These are phyloP conservation scores for Mucor irregularis DNA, from an alignment of 371 early-diverging fungal species.

Conservation along the genomic window DNA sequence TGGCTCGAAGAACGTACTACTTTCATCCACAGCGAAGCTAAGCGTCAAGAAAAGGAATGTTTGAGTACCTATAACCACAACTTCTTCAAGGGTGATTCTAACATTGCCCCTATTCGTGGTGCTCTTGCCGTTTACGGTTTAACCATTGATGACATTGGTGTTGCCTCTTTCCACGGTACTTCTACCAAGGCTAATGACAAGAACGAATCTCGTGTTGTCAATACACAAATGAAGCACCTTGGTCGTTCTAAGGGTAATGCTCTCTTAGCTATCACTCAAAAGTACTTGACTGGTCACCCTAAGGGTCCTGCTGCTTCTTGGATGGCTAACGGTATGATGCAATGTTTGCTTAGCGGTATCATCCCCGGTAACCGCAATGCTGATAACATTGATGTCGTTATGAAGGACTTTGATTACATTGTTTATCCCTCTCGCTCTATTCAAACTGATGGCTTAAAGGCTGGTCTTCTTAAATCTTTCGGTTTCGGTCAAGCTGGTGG, in stretches of 20 bases:
- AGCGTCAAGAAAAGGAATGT: slow-evolving; percentile 85
- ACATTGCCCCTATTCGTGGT: slow-evolving; percentile 91
- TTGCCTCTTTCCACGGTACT: slow-evolving; percentile 98
- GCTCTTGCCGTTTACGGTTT: slow-evolving; percentile 90
- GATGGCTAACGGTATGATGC: slow-evolving; percentile 96
- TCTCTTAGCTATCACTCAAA: slow-evolving; percentile 86
- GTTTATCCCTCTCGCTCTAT: slow-evolving; percentile 88
- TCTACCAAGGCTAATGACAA: slow-evolving; percentile 96
- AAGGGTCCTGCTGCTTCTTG: slow-evolving; percentile 98
- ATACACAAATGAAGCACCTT: slow-evolving; percentile 86
- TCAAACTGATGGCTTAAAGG: slow-evolving; percentile 92
- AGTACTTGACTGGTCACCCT: slow-evolving; percentile 95
- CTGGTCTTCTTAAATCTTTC: slow-evolving; percentile 92
- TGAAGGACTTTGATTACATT: slow-evolving; percentile 81
- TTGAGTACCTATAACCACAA: slow-evolving; percentile 83
- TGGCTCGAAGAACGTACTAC: slow-evolving; percentile 80
- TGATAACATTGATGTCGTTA: slow-evolving; percentile 87
- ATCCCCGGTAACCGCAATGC: slow-evolving; percentile 96
- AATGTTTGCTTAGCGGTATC: slow-evolving; percentile 85
- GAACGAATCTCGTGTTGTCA: slow-evolving; percentile 91
- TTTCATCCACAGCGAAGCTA: slow-evolving; percentile 84
- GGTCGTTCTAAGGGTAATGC: slow-evolving; percentile 90
- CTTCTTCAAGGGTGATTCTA: slow-evolving; percentile 83
- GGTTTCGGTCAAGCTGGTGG: slow-evolving; percentile 98
- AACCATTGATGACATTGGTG: slow-evolving; percentile 92